Percentiles rank a stretch among this genome's conserved stretches.
These are phyloP conservation scores for Cystobasidium onofrii DNA, from an alignment of 768 basidiomycete genomes.

Conservation along the genomic window DNA sequence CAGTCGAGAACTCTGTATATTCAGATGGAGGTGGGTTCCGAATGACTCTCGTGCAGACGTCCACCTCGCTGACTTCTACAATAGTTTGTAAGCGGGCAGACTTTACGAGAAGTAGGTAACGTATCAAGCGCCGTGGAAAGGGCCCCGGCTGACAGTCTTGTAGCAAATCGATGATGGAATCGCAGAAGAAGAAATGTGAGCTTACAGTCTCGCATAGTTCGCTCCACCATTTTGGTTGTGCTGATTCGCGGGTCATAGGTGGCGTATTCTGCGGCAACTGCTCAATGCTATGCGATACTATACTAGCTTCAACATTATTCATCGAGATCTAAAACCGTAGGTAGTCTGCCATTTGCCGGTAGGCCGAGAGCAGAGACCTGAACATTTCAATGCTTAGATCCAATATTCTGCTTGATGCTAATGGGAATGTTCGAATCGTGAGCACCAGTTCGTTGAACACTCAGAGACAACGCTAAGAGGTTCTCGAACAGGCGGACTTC, in stretches of 20 bases:
- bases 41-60: fast-evolving
- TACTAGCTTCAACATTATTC: conserved; percentile 42
- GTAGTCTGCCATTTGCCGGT: too few species aligned
- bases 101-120: conserved; percentile 17
- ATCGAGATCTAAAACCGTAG: conserved; percentile 40
- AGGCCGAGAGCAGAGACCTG: too few species aligned
- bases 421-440: conserved; percentile 29
- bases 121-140: neutral
- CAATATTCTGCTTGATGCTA: conserved; percentile 28
- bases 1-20: conserved; percentile 41
- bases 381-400: neutral
- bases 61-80: neutral
- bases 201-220: conserved; percentile 3
- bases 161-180: conserved; percentile 42
- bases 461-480: neutral
- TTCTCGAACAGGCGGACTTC: conserved; percentile 11
- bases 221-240: conserved; percentile 4
- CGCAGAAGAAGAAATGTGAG: conserved; percentile 38
- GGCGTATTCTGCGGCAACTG: conserved; percentile 34
- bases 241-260: neutral
- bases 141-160: conserved; percentile 34
- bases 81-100: conserved; percentile 31
- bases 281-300: conserved; percentile 41
- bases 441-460: neutral
- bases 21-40: conserved; percentile 32